Evolutionary conservation across 805 yeast genomes (phyloP).

Genomic region (Candida pseudoglaebosa): DNA sequence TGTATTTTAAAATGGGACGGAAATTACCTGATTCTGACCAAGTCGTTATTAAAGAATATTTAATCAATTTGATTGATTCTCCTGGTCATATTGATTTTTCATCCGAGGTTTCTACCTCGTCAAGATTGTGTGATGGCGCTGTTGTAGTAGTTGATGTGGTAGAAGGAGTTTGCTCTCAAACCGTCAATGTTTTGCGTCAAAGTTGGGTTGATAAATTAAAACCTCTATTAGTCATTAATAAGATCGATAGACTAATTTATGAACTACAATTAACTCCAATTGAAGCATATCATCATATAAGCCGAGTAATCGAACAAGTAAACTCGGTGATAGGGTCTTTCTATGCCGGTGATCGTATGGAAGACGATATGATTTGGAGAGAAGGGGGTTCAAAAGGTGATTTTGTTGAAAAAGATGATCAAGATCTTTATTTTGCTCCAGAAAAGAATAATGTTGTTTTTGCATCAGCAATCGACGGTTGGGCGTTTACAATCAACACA

Average conservation of each 20-base stretch:
- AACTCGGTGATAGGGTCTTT: conserved; percentile 93
- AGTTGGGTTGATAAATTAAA: conserved; percentile 91
- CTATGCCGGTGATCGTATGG: conserved; percentile 88
- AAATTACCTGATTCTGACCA: conserved; percentile 29
- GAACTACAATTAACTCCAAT: conserved; percentile 78
- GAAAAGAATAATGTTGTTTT: conserved; percentile 84
- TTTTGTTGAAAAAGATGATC: conserved; percentile 72
- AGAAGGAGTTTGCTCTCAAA: conserved; percentile 98
- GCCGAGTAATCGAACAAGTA: conserved; percentile 83
- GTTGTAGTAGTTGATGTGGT: conserved; percentile 93
- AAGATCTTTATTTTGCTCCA: conserved; percentile 83
- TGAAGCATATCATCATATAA: conserved; percentile 82
- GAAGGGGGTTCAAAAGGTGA: conserved; percentile 57
- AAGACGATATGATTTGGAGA: conserved; percentile 75
- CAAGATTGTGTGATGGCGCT: conserved; percentile 95
- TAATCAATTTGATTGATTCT: conserved; percentile 90
- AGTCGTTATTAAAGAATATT: conserved; percentile 60
- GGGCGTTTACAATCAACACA: conserved; percentile 93
- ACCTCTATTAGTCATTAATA: conserved; percentile 85
- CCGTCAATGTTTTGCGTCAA: conserved; percentile 90
- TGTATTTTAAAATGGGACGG: conserved; percentile 73
- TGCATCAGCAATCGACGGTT: conserved; percentile 90
- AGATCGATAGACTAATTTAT: conserved; percentile 78
- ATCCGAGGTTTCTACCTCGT: conserved; percentile 93
- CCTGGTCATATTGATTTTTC: conserved; percentile 99